phyloP scores from a whole-genome alignment of 2,329 filamentous ascomycete genomes.

The Penicillium sp. region DNA sequence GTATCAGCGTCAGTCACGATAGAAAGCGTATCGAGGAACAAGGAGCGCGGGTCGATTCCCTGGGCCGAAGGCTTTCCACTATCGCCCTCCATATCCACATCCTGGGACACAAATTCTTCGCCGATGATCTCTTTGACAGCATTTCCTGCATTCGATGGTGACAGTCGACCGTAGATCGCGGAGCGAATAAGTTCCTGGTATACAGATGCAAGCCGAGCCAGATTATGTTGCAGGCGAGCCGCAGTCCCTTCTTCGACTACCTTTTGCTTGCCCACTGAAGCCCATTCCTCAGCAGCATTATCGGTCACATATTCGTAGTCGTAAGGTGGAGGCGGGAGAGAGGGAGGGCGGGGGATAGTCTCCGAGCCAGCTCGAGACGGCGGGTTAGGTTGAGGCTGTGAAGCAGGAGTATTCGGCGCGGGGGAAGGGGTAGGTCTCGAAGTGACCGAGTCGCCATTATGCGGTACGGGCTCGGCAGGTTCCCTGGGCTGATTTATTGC shows the following conservation, averaged over 20 bases:
- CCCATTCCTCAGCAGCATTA: constrained; percentile 66
- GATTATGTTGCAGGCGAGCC: constrained; percentile 66
- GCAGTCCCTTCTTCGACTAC: constrained; percentile 64
- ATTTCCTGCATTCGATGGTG: constrained; percentile 65
- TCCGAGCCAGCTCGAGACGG: constrained; percentile 22
- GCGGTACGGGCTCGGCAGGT: constrained; percentile 27
- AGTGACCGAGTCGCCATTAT: constrained; percentile 27
- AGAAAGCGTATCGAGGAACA: constrained; percentile 81
- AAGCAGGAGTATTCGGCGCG: constrained; percentile 19
- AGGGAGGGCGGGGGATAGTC: constrained; percentile 16
- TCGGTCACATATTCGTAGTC: constrained; percentile 75
- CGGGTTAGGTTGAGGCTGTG: constrained; percentile 20
- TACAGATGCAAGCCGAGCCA: constrained; percentile 65
- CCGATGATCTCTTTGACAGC: constrained; percentile 72
- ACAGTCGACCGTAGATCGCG: constrained; percentile 66
- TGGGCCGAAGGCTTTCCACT: constrained; percentile 36
- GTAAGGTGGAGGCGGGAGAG: constrained; percentile 49
- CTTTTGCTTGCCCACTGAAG: constrained; percentile 61
- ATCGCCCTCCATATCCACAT: constrained; percentile 47
- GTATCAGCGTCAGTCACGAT: constrained; percentile 72
- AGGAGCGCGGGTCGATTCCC: constrained; percentile 60
- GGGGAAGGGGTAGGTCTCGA: constrained; percentile 21
- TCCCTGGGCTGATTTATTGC: constrained; percentile 30
- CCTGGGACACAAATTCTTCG: constrained; percentile 50
- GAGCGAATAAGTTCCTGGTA: constrained; percentile 84